Evolutionary conservation across 305 asterid genomes (phyloP).

Genomic region (Caryopteris hybrid): DNA sequence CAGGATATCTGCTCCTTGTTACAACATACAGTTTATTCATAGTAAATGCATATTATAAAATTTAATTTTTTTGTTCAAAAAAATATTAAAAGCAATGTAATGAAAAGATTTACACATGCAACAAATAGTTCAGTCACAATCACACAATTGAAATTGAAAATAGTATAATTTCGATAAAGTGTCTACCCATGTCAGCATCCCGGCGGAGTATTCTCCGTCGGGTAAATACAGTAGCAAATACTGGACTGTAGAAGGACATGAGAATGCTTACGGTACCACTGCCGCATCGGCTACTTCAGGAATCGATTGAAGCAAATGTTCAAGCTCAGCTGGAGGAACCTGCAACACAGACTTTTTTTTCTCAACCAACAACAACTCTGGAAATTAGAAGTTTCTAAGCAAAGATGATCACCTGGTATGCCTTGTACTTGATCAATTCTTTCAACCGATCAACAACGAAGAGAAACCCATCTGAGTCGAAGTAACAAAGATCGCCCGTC

Average conservation of each 20-base stretch:
- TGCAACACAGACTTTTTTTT: slow-evolving; percentile 30
- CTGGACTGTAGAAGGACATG: neutral
- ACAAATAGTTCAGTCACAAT: neutral
- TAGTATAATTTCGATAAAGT: too few relatives aligned
- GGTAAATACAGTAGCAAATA: too few relatives aligned
- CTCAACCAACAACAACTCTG: too few relatives aligned
- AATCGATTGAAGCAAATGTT: slow-evolving; percentile 62
- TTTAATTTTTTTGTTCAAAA: too few relatives aligned
- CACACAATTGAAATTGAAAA: too few relatives aligned
- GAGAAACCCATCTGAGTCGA: slow-evolving; percentile 65
- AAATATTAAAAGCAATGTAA: too few relatives aligned
- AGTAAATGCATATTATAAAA: neutral
- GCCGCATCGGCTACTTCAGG: slow-evolving; percentile 84
- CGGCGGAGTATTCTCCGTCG: too few relatives aligned
- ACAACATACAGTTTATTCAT: neutral
- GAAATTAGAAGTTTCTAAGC: neutral
- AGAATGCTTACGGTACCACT: slow-evolving; percentile 69
- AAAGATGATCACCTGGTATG: slow-evolving; percentile 52
- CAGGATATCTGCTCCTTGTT: slow-evolving; percentile 54
- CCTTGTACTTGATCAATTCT: slow-evolving; percentile 79
- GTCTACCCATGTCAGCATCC: too few relatives aligned
- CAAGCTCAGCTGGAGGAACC: slow-evolving; percentile 90
- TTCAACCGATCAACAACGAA: slow-evolving; percentile 69
- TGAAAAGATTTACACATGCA: neutral
- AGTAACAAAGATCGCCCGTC: slow-evolving; percentile 85